Evolutionary conservation across 2,329 filamentous ascomycete genomes (phyloP).

Genomic region (Cordyceps pruinosa): DNA sequence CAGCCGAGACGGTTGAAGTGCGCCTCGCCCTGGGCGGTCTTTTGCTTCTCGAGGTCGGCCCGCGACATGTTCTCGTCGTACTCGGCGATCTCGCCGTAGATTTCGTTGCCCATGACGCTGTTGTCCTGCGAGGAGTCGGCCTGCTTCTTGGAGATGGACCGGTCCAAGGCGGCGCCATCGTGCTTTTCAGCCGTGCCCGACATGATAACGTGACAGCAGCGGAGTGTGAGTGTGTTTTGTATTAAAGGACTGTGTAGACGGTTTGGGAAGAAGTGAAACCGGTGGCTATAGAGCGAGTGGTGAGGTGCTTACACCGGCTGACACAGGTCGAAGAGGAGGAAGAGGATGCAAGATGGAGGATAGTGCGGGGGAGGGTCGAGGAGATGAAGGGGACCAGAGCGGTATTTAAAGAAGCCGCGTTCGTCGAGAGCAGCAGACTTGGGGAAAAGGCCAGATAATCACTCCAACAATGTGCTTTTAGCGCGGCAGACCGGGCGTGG

Average conservation of each 20-base stretch:
- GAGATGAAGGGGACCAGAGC: background rate
- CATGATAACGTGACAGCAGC: background rate
- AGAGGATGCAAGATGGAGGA: background rate
- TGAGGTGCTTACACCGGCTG: background rate
- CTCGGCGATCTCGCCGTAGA: constrained; percentile 33
- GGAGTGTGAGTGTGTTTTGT: background rate
- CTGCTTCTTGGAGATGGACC: constrained; percentile 2
- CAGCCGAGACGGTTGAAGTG: constrained; percentile 49
- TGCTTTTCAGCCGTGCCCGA: constrained; percentile 1
- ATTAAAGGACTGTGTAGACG: background rate
- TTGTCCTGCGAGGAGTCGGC: constrained; percentile 15
- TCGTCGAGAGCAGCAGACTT: background rate
- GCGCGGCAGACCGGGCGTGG: background rate
- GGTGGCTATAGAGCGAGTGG: no score
- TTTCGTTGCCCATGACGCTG: constrained; percentile 21
- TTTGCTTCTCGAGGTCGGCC: constrained; percentile 40
- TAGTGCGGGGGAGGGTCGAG: constrained; percentile 1
- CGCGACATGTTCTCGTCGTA: constrained; percentile 23
- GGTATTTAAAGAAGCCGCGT: constrained; percentile 2
- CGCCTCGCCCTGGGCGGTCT: constrained; percentile 36
- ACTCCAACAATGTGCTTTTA: constrained; percentile 8
- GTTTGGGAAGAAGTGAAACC: background rate
- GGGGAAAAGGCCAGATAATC: background rate
- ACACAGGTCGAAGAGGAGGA: background rate
- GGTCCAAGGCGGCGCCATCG: background rate